Base-by-base conservation (phyloP, 208 protist species). In the Plasmodiophora brassicae region DNA sequence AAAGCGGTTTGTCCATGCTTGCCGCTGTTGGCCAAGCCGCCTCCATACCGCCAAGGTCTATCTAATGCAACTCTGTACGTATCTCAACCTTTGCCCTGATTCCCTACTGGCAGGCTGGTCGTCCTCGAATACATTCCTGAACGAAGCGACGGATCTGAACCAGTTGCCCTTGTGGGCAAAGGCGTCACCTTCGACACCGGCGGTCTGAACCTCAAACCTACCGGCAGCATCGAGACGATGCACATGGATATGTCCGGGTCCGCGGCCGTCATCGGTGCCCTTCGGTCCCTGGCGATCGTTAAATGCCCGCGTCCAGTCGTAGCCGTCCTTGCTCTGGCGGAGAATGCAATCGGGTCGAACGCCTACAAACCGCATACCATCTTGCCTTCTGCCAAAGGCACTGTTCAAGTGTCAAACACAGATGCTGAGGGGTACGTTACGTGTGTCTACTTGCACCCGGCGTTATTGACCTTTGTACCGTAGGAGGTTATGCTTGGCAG, bases 191-290 rank as follows among this genome's bases (percentile, higher is more conserved):
- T 78, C 65, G 65, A 78, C 41, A 38, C 65, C n/a, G 65, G 65
- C 65, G 65, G 65, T 78, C 65, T 78, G 14, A 78, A 78, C 41
- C n/a, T 78, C 32, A 78, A 78, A 78, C 5, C 65, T 38, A 78
- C 65, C n/a, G 65, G 65, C 32, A 78, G 65, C 41, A 78, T 78
- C 41, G 65, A 78, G n/a, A 8, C 32, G 5, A 78, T 78, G 65
- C 65, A 78, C n/a, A 38, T 78, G 65, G 65, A 78, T 38, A 78
- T 78, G 65, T 78, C 32, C n/a, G n/a, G 65, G 41, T n/a, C 65
- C 32, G 65, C 65, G 5, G 65, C 65, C 41, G 65, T 78, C 5
- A 78, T 78, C n/a, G 65, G 65, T 32, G 65, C 65, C 5, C 32
- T 78, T 5, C 5, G 65, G 14, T 14, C 65, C 5, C 32, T 78